Conservation (phyloP, 306 rosid genomes). For the Fagus crenata region DNA sequence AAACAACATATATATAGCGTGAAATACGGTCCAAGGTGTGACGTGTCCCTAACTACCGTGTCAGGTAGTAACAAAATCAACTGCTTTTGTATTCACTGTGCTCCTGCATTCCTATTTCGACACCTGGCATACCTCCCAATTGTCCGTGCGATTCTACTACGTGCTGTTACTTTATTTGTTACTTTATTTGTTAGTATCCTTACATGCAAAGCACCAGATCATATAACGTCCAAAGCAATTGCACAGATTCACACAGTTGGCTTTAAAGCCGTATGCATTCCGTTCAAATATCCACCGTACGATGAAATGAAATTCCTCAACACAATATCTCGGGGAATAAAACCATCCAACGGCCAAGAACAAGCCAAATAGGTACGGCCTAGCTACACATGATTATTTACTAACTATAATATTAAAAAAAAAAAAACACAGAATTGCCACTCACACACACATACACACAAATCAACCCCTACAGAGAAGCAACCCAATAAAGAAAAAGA, state of each 20-base stretch:
- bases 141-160: too few relatives aligned
- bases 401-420: background rate
- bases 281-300: background rate
- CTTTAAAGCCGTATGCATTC: background rate
- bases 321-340: too few relatives aligned
- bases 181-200: too few relatives aligned
- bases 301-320: too few relatives aligned
- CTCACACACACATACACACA: background rate
- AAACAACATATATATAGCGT: background rate
- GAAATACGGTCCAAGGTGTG: background rate
- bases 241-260: too few relatives aligned
- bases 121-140: background rate
- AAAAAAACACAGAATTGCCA: conserved; percentile 5
- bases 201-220: too few relatives aligned
- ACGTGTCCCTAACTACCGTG: background rate
- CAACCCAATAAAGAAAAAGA: background rate
- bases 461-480: background rate
- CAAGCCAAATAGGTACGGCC: background rate
- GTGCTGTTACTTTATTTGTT: too few relatives aligned
- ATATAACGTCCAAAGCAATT: too few relatives aligned
- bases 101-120: background rate
- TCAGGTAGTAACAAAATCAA: background rate
- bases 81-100: background rate
- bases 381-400: background rate
- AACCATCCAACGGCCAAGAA: background rate